phyloP scores from a whole-genome alignment of 768 basidiomycete genomes.

The Kwoniella bestiolae region DNA sequence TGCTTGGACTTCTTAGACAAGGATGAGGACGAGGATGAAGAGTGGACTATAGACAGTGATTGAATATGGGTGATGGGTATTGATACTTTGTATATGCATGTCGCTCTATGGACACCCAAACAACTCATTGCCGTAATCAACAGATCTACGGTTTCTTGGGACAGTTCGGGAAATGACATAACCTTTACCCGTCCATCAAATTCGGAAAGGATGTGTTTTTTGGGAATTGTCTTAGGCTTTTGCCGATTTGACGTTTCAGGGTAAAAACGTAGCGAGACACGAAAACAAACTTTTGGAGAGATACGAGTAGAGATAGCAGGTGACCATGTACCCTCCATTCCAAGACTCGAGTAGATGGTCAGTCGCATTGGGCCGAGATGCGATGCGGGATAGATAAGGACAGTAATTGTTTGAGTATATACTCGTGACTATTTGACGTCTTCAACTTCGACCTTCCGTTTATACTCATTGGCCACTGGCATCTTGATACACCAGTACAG shows the following conservation, averaged over 20 bases:
- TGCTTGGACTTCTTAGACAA: conserved; percentile 52
- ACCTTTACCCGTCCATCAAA: no score
- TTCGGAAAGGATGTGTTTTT: background rate
- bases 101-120: no score
- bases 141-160: no score
- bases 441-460: background rate
- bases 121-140: no score
- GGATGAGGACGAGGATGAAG: conserved; percentile 38
- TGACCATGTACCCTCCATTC: no score
- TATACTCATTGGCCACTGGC: background rate
- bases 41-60: conserved; percentile 24
- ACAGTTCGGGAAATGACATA: no score
- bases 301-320: no score
- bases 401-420: background rate
- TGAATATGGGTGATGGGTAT: conserved; percentile 1
- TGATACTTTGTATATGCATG: no score
- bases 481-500: background rate
- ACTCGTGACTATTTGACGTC: background rate
- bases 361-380: background rate
- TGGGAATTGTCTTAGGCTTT: background rate
- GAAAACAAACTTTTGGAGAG: background rate
- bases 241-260: background rate
- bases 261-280: background rate
- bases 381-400: background rate
- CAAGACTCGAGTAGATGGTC: no score